These are phyloP conservation scores for Quercus bicolor DNA, from an alignment of 306 rosid genomes.

Conservation along the genomic window DNA sequence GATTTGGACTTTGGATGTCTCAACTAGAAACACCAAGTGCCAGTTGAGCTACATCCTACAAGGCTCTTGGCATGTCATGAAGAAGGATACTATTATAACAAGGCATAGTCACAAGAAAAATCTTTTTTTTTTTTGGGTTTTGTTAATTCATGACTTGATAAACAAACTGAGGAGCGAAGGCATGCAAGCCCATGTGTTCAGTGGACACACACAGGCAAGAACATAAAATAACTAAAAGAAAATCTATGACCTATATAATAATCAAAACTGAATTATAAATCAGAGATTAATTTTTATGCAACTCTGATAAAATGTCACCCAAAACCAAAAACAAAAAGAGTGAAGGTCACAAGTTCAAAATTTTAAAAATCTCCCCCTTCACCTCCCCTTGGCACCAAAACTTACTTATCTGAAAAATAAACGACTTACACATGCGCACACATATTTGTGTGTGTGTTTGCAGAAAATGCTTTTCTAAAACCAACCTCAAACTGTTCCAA, in stretches of 20 bases:
- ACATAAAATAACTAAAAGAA: not conserved
- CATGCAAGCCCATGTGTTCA: not conserved
- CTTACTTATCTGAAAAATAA: no score
- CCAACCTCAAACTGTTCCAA: constrained; percentile 88
- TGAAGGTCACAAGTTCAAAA: no score
- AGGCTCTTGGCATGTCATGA: no score
- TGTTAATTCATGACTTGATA: not conserved
- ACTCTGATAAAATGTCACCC: not conserved
- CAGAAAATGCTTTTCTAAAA: constrained; percentile 4
- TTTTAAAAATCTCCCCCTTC: no score
- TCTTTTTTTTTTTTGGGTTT: no score
- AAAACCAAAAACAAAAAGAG: no score
- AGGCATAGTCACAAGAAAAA: not conserved
- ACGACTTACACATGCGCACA: not conserved
- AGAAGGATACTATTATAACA: not conserved
- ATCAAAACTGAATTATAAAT: not conserved
- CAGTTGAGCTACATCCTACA: no score
- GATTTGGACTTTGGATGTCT: no score
- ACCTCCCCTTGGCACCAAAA: no score
- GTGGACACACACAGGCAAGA: not conserved
- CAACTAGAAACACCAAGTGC: no score
- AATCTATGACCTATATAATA: not conserved
- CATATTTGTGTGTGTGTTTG: not conserved
- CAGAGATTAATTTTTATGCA: not conserved
- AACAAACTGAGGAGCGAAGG: not conserved